phyloP scores from a whole-genome alignment of 1,284 basidiomycete genomes.

The Ustilago trichophora region DNA sequence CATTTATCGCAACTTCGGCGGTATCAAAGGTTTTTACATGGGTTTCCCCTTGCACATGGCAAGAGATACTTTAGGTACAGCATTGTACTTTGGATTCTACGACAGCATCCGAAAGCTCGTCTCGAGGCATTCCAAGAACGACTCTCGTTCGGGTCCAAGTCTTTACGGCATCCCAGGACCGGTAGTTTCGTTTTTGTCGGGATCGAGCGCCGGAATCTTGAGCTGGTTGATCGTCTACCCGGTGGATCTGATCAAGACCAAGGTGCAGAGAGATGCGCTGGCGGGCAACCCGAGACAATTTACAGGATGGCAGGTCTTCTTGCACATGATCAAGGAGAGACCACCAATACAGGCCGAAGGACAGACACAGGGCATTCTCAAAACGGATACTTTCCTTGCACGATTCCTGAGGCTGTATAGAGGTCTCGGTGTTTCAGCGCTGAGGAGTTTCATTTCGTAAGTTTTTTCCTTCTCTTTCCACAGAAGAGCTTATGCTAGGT shows the following conservation, averaged over 20 bases:
- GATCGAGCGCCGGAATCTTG: slow-evolving; percentile 60
- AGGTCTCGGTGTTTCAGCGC: slow-evolving; percentile 61
- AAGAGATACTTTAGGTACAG: slow-evolving; percentile 57
- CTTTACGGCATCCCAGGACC: slow-evolving; percentile 56
- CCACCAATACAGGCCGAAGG: slow-evolving; percentile 71
- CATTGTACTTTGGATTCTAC: slow-evolving; percentile 64
- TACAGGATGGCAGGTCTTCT: slow-evolving; percentile 75
- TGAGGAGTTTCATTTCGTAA: slow-evolving; percentile 63
- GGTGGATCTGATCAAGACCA: slow-evolving; percentile 82
- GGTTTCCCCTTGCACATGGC: slow-evolving; percentile 61
- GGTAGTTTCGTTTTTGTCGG: slow-evolving; percentile 62
- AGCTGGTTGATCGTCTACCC: slow-evolving; percentile 65
- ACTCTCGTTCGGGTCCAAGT: slow-evolving; percentile 21
- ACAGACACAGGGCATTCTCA: slow-evolving; percentile 67
- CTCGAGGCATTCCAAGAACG: slow-evolving; percentile 34
- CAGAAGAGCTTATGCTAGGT: too few species aligned
- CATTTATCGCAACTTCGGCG: slow-evolving; percentile 60
- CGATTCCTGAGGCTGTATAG: slow-evolving; percentile 62
- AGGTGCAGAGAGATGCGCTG: slow-evolving; percentile 85
- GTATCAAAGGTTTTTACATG: slow-evolving; percentile 63
- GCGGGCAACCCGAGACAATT: slow-evolving; percentile 77
- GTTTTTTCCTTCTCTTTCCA: too few species aligned
- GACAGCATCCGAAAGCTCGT: slow-evolving; percentile 59
- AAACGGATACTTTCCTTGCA: slow-evolving; percentile 69
- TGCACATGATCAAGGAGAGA: slow-evolving; percentile 79